Evolutionary conservation across 805 yeast genomes (phyloP), one percentile per base, ranked within the genome.

Genomic region (Citeromyces matritensis): DNA sequence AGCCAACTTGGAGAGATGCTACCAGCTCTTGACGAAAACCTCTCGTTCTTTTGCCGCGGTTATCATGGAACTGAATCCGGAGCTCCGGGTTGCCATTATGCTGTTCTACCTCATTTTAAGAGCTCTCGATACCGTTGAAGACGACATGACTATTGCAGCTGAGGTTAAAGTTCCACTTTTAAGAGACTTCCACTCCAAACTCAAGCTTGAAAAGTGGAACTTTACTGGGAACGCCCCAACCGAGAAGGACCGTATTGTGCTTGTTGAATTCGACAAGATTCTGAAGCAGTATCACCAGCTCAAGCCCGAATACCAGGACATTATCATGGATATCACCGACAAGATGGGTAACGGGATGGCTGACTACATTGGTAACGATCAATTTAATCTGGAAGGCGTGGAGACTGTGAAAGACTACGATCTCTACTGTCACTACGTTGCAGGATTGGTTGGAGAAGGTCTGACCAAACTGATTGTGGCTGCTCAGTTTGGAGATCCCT

Each of bases 271-370:
- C 47, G 76, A 79, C 45, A 47, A 53, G 29, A 63, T 91, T 27
- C 59, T 88, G 42, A 42, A 54, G 6, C 93, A 83, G 50, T 86
- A 63, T 52, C 85, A 80, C 50, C 59, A 63, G 37, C 64, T 91
- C 46, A 72, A 73, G 46, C 73, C 81, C 5, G 73, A 64, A 35
- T 86, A 84, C 55, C 86, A 80, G 56, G 79, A 67, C 33, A 74
- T 85, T 25, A 72, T 91, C 42, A 68, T 66, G 42, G 83, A 77
- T 38, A 82, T 85, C 43, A 75, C 95, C 30, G 42, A 60, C 35
- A 65, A 77, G 51, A 91, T 91, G 98, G 98, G 97, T 35, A 73
- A 82, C 42, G 98, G 98, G 34, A 91, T 91, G 98, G 97, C 97
- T 23, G 85, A 83, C 47, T 91, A 86, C 55, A 73, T 81, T 33